Evolutionary conservation across 2,329 filamentous ascomycete genomes (phyloP).

Genomic region (Pyrenophora seminiperda): DNA sequence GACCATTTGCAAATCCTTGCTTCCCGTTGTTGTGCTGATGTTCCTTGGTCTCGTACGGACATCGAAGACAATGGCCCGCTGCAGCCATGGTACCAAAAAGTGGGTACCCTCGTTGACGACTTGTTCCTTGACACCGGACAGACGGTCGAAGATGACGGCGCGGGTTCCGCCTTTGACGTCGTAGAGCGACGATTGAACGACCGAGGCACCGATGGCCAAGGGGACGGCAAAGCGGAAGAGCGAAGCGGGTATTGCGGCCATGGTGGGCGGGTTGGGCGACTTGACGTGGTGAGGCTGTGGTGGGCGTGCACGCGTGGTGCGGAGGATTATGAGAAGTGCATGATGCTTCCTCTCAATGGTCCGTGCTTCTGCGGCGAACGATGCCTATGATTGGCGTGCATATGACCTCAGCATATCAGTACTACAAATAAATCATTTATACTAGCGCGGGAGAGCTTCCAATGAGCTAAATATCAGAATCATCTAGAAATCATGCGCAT

Average conservation of each 20-base stretch:
- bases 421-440: neutral
- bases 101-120: slow-evolving; percentile 97
- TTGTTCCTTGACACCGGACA: slow-evolving; percentile 88
- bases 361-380: slow-evolving; percentile 20
- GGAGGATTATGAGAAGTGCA: slow-evolving; percentile 20
- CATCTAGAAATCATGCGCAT: neutral
- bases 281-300: slow-evolving; percentile 26
- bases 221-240: slow-evolving; percentile 68
- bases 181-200: slow-evolving; percentile 84
- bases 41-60: slow-evolving; percentile 97
- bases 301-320: slow-evolving; percentile 17
- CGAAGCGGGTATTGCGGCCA: slow-evolving; percentile 44
- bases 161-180: slow-evolving; percentile 94
- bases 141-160: slow-evolving; percentile 96
- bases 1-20: slow-evolving; percentile 99
- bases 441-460: neutral
- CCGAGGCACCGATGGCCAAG: slow-evolving; percentile 67
- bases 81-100: slow-evolving; percentile 94
- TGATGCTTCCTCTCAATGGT: slow-evolving; percentile 15
- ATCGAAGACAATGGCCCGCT: slow-evolving; percentile 93
- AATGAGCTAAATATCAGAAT: too few relatives aligned
- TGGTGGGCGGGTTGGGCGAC: slow-evolving; percentile 34
- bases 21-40: slow-evolving; percentile 95
- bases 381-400: slow-evolving; percentile 21
- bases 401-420: neutral